Evolutionary conservation across 179 eudicot genomes (phyloP).

Genomic region (Nepenthes alata): DNA sequence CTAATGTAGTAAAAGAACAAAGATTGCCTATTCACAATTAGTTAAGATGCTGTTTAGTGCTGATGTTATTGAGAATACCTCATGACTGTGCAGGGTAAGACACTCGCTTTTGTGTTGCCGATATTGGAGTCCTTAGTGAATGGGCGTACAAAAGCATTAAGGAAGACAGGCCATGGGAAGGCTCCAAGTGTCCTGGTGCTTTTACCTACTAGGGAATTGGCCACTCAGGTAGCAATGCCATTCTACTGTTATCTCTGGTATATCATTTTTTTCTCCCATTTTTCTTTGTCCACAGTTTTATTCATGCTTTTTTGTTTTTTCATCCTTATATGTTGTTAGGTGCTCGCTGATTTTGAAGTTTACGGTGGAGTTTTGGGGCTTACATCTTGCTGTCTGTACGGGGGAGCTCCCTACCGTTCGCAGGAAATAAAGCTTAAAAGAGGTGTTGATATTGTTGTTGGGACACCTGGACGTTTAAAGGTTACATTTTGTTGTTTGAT

Average conservation of each 20-base stretch:
- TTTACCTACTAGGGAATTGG: constrained; percentile 85
- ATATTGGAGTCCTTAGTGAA: constrained; percentile 77
- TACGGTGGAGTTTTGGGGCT: constrained; percentile 71
- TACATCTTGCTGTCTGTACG: constrained; percentile 54
- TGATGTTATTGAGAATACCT: neutral
- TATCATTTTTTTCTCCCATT: neutral
- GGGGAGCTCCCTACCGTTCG: constrained; percentile 55
- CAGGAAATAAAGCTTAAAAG: constrained; percentile 47
- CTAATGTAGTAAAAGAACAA: too few species aligned
- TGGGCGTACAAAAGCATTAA: constrained; percentile 40
- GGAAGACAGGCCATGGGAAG: constrained; percentile 69
- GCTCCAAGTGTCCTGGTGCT: constrained; percentile 73
- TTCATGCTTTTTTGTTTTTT: neutral
- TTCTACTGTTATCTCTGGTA: neutral
- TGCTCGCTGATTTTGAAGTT: constrained; percentile 50
- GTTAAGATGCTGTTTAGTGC: neutral
- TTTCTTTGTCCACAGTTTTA: neutral
- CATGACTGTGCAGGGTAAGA: constrained; percentile 57
- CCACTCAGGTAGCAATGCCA: constrained; percentile 53
- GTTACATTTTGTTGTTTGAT: constrained; percentile 11
- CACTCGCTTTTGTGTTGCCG: constrained; percentile 92
- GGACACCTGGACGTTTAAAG: constrained; percentile 91
- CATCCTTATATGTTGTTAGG: constrained; percentile 23
- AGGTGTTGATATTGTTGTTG: constrained; percentile 74
- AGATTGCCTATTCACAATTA: too few species aligned